These are phyloP conservation scores for Aspergillus bridgeri DNA, from an alignment of 495 filamentous ascomycete species.

Conservation along the genomic window DNA sequence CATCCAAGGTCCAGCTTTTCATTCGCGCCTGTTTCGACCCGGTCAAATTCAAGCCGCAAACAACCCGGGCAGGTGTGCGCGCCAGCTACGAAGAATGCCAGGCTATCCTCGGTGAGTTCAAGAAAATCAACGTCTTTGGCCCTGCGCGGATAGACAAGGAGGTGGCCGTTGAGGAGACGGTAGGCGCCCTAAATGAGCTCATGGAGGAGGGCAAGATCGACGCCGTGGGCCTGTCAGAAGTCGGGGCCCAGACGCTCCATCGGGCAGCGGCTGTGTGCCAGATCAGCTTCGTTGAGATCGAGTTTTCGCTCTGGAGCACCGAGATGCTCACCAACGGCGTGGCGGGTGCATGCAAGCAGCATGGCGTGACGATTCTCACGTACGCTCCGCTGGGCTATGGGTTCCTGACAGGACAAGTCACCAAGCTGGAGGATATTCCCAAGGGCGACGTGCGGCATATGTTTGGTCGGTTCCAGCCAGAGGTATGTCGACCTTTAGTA, in stretches of 20 bases:
- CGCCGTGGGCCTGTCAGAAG: slow-evolving; percentile 1
- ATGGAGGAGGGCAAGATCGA: not conserved
- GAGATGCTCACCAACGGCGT: slow-evolving; percentile 3
- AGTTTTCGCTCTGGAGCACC: not conserved
- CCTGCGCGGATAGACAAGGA: slow-evolving; percentile 1
- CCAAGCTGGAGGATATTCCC: slow-evolving; percentile 2
- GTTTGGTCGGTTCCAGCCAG: not conserved
- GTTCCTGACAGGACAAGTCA: not conserved
- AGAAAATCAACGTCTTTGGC: slow-evolving; percentile 2
- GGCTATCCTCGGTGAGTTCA: slow-evolving; percentile 1
- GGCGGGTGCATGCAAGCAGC: not conserved
- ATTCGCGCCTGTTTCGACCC: slow-evolving; percentile 3
- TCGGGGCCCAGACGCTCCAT: not conserved
- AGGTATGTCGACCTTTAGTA: not conserved
- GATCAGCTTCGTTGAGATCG: not conserved
- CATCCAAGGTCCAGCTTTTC: not conserved
- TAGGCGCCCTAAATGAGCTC: not conserved
- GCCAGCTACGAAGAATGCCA: slow-evolving; percentile 2
- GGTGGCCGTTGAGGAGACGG: not conserved
- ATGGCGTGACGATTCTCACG: slow-evolving; percentile 1
- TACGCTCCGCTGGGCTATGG: slow-evolving; percentile 1
- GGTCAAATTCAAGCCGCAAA: not conserved
- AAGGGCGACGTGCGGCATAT: not conserved
- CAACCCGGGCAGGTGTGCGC: not conserved
- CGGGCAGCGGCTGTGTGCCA: not conserved